Base-by-base conservation (phyloP, 352 stramenopile species). In the Phytophthora vignae region DNA sequence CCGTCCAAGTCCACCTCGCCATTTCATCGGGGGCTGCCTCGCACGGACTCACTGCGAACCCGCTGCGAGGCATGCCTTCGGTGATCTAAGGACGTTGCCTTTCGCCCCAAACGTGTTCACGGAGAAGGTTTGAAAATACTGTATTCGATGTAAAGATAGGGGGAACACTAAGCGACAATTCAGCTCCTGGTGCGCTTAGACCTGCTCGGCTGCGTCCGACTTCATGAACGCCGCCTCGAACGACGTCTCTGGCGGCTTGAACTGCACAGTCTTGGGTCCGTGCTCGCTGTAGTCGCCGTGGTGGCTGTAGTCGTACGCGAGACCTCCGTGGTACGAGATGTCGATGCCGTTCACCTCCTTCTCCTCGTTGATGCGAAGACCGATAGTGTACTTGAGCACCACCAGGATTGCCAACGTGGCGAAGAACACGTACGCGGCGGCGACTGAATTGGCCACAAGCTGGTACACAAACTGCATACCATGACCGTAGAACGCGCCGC, bases 341-440 rank as follows among this genome's bases (percentile, higher is more conserved):
- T 93, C 85, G n/a, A 93, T 81, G 52, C 85, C 85, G 53, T 83
- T 84, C 44, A 88, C 73, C 58, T 93, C 85, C 60, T 88, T 90
- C 48, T 88, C 85, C 44, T 88, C 82, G 17, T 83, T 82, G 22
- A 93, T 84, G 12, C 85, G 83, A 33, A 93, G 66, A 10, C 85
- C 81, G 31, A 90, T 76, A 1, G 82, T 88, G 72, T 86, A 83
- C 70, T 89, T 90, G 56, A 93, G 76, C 48, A 82, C 69, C 36
- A 91, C 70, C 19, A 93, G 56, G 48, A 93, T 87, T n/a, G 90
- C 8, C 15, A 87, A 82, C n/a, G 85, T 91, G 40, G 76, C 78
- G 22, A 83, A 76, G 22, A 77, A 81, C 55, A 84, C 88, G 74
- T 91, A 92, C 3, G 14, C 77, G 11, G 79, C 82, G 2, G 83